Base-by-base conservation (phyloP, 1,284 basidiomycete genomes). In the Fomitopsis pinicola region DNA sequence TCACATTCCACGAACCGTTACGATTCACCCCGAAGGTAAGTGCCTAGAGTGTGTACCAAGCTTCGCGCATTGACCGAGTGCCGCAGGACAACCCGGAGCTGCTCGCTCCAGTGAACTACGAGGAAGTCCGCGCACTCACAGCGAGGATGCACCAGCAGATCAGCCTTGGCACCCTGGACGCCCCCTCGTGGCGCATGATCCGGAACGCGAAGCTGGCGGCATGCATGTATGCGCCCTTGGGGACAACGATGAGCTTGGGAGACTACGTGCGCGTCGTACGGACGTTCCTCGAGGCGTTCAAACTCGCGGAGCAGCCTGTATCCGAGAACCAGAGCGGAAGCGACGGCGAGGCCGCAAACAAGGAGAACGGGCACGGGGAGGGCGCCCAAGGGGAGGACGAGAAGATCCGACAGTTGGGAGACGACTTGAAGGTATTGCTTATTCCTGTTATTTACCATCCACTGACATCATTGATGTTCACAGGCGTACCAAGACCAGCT, bases 171-270 rank as follows among this genome's bases (percentile, higher is more conserved):
- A 91, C 90, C 0, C 80, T 93, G 52, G 89, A 93, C 66, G 87
- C 91, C 1, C 93, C 92, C 22, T 89, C 88, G 7, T 95, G 93
- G 92, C 82, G 86, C 64, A 75, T 90, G 26, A 80, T 93, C 44
- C 84, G 90, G 45, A 83, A 82, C 15, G 87, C 88, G 15, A 92
- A 92, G 70, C 79, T 90, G 42, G 89, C 91, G 3, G 80, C 89
- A 14, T 76, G 88, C 26, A 86, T 95, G 38, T 95, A 95, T 69
- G 92, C 86, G 1, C 92, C 92, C 1, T 76, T 94, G 6, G 93
- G 92, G 44, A 94, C 93, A 10, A 78, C 76, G 10, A 92, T 95
- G 87, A 83, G 80, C 58, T 78, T 95, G 9, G 92, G 92, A 3
- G 89, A 94, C 71, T 86, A 91, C 70, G 87, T 94, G 28, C 83